Conservation (phyloP, 352 stramenopile species). For the Phytopythium sindhum region DNA sequence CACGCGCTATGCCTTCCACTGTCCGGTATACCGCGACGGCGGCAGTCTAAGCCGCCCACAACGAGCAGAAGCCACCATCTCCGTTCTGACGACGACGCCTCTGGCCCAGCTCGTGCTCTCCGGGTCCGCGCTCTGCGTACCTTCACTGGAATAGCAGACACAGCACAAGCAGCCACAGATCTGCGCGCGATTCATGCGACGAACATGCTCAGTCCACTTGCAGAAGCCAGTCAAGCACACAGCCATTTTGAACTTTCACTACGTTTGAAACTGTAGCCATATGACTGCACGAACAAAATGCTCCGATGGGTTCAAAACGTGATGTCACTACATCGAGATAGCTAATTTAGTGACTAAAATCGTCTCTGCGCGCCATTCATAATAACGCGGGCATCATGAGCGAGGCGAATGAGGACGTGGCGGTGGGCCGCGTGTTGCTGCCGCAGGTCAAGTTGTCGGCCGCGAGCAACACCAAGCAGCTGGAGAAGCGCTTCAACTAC, state of each 20-base stretch:
- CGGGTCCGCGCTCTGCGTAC: neutral
- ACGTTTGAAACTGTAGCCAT: too few relatives aligned
- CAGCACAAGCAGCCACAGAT: too few relatives aligned
- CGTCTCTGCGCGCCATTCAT: too few relatives aligned
- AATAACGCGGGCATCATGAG: neutral
- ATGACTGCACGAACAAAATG: too few relatives aligned
- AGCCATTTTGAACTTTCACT: too few relatives aligned
- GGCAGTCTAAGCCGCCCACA: neutral
- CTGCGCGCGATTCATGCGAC: too few relatives aligned
- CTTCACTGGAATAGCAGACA: neutral
- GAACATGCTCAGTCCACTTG: too few relatives aligned
- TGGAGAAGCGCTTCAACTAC: slow-evolving; percentile 67
- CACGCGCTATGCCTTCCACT: neutral
- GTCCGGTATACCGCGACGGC: neutral
- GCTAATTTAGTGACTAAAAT: too few relatives aligned
- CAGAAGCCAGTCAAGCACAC: too few relatives aligned
- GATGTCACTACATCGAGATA: neutral
- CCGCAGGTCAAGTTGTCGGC: slow-evolving; percentile 37
- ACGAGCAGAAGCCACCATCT: neutral
- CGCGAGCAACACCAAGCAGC: slow-evolving; percentile 37
- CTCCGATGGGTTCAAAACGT: too few relatives aligned
- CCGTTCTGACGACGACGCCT: neutral
- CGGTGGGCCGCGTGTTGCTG: slow-evolving; percentile 20
- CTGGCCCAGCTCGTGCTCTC: neutral
- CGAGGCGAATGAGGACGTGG: neutral